phyloP scores from a whole-genome alignment of 2,329 filamentous ascomycete genomes.

The Ophiobolus disseminans region DNA sequence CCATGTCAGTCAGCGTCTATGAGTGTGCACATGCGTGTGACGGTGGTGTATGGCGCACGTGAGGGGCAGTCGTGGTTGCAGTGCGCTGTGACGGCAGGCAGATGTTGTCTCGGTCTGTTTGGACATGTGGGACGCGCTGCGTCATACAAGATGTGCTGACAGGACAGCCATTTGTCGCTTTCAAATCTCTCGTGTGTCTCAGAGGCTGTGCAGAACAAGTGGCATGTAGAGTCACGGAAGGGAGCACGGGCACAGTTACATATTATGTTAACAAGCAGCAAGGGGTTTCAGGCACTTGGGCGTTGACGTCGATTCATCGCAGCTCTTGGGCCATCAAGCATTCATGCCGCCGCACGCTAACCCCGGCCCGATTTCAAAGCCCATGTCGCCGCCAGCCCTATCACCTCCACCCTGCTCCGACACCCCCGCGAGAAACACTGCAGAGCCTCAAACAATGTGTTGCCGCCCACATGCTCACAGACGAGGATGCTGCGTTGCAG shows the following conservation, averaged over 20 bases:
- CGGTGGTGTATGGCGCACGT: constrained; percentile 2
- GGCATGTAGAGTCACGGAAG: constrained; percentile 1
- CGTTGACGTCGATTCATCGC: constrained; percentile 14
- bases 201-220: background rate
- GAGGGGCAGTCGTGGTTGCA: constrained; percentile 9
- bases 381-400: constrained; percentile 3
- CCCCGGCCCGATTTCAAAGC: constrained; percentile 2
- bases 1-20: constrained; percentile 36
- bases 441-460: constrained; percentile 13
- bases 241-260: constrained; percentile 1
- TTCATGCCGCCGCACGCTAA: constrained; percentile 17
- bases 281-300: constrained; percentile 34
- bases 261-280: constrained; percentile 27
- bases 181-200: too few species aligned
- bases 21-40: constrained; percentile 32
- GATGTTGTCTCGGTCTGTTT: constrained; percentile 27
- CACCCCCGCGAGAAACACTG: constrained; percentile 8
- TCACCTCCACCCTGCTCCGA: constrained; percentile 2
- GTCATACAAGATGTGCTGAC: constrained; percentile 25
- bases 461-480: constrained; percentile 47
- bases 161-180: too few species aligned
- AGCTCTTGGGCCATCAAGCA: constrained; percentile 10
- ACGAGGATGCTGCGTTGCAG: constrained; percentile 50
- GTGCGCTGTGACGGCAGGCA: constrained; percentile 12
- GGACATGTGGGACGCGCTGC: constrained; percentile 41